Base-by-base conservation (phyloP, 2,329 filamentous ascomycete genomes). In the Beauveria pseudobassiana region DNA sequence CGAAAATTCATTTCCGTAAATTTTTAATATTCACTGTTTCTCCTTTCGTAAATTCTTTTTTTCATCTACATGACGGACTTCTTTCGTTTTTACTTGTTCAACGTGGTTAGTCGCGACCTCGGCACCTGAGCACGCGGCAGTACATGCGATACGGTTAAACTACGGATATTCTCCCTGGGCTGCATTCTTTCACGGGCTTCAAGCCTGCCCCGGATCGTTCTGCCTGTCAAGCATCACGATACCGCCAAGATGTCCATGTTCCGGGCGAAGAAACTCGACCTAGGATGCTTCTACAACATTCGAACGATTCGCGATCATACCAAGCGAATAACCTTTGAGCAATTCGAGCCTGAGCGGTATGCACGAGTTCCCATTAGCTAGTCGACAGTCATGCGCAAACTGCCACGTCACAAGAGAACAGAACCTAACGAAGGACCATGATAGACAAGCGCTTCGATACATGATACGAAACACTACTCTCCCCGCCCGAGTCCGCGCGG, bases 401-500 rank as follows among this genome's bases (percentile, higher is more conserved):
- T 9, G 22, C 10, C 16, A 40, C 20, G 45, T 24, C 20, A 52
- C 20, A 38, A 5, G n/a, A 30, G 18, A 16, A 8, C 4, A 30
- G 20, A 30, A 26, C 10, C 46, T 57, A 46, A 57, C 22, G n/a
- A 18, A 26, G 3, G 1, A 30, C 2, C 1, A 51, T 46, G 51
- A 42, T 65, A 96, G 93, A 76, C 93, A 98, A 89, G 93, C 90
- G 18, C 86, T 95, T 46, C 88, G 90, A 69, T 97, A 97, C 78
- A 88, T 96, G 65, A 91, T 96, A 74, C 91, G 90, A 75, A 99
- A 99, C 76, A 95, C 91, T 38, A 88, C 87, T 1, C 87, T 99
- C 3, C 86, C 93, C 1, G 81, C 87, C 61, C 86, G 93, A 70
- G 87, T 89, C 57, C 90, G 96, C 70, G 91, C 91, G 64, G 90